Conservation (phyloP, 176 grass and related monocot species). For the Triticum monococcum region DNA sequence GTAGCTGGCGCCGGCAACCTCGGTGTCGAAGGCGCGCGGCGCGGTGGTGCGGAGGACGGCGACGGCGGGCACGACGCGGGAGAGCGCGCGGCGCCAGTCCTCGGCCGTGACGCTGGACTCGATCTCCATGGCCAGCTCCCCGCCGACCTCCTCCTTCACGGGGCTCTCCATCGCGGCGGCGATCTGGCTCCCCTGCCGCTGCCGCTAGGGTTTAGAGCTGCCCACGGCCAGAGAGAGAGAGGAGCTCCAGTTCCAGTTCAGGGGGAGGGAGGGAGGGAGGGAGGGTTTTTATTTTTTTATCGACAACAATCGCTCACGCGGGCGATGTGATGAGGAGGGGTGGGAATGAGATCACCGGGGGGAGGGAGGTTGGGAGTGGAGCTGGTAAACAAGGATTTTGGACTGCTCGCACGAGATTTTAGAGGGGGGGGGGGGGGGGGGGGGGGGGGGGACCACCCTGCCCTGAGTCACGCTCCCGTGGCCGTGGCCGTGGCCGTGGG, state of each 20-base stretch:
- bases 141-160: slow-evolving; percentile 44
- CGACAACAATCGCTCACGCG: slow-evolving; percentile 23
- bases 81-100: slow-evolving; percentile 86
- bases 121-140: slow-evolving; percentile 73
- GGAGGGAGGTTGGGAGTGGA: neutral
- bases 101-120: slow-evolving; percentile 77
- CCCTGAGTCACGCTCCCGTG: neutral
- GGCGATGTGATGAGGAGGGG: neutral
- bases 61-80: slow-evolving; percentile 83
- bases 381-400: too few species aligned
- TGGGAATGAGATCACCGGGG: slow-evolving; percentile 31
- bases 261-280: neutral
- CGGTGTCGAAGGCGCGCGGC: slow-evolving; percentile 89
- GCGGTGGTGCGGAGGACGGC: slow-evolving; percentile 95
- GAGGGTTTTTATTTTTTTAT: slow-evolving; percentile 8
- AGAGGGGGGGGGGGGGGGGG: too few species aligned
- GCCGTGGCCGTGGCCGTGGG: too few species aligned
- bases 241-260: neutral
- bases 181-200: slow-evolving; percentile 23
- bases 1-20: slow-evolving; percentile 88
- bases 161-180: slow-evolving; percentile 49
- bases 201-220: slow-evolving; percentile 40
- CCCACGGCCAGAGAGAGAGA: neutral
- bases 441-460: neutral
- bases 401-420: too few species aligned